These are phyloP conservation scores for Eucalyptus dawsonii DNA, from an alignment of 345 rosid genomes.

Conservation along the genomic window DNA sequence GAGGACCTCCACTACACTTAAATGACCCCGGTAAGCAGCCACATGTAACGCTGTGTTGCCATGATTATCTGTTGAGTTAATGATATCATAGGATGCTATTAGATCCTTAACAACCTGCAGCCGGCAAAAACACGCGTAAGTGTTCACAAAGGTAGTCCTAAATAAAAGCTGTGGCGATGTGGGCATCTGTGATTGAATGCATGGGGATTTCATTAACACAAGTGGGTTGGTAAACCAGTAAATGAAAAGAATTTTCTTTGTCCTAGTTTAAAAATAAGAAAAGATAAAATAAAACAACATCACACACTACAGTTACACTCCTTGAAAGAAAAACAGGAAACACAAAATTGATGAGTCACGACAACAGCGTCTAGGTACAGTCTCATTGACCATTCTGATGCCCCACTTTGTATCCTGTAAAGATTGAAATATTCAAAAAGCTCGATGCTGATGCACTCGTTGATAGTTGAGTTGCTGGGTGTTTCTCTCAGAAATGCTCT, in stretches of 20 bases:
- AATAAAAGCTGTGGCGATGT: neutral
- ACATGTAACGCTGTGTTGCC: slow-evolving; percentile 84
- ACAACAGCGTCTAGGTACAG: neutral
- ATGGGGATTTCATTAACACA: neutral
- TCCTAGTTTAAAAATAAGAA: neutral
- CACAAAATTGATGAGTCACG: neutral
- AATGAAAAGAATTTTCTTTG: neutral
- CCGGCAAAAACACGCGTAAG: neutral
- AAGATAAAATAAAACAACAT: neutral
- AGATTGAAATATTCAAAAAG: neutral
- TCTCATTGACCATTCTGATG: neutral
- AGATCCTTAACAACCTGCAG: slow-evolving; percentile 64
- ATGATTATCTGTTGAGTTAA: slow-evolving; percentile 35
- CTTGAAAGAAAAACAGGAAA: neutral
- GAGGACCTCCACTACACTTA: slow-evolving; percentile 41
- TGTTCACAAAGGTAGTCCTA: neutral
- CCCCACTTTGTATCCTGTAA: neutral
- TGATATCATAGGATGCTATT: slow-evolving; percentile 31
- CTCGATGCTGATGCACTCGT: neutral
- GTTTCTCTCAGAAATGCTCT: neutral
- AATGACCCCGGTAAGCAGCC: slow-evolving; percentile 72
- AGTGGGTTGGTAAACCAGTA: neutral
- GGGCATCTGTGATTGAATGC: neutral
- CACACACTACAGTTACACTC: neutral
- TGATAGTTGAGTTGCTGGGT: neutral